Base-by-base conservation (phyloP, 2,329 filamentous ascomycete species). In the Colletotrichum eleusines region DNA sequence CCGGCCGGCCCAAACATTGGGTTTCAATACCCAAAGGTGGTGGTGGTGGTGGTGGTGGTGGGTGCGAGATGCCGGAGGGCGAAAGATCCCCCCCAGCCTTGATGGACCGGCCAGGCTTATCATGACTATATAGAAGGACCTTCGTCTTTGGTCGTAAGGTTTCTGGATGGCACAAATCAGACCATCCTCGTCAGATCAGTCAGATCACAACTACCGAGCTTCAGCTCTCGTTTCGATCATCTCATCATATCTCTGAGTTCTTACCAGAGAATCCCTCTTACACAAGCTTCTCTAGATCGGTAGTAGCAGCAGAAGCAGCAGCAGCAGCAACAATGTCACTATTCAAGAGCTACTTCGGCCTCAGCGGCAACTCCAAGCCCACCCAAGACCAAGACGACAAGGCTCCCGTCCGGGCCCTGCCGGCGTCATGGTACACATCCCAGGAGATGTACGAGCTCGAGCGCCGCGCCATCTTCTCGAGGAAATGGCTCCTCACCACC, bases 371-470 rank as follows among this genome's bases (percentile, higher is more conserved):
- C 67, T 28, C 44, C n/a, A 53, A 35, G 55, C 66, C 74, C 23
- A 63, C 72, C 18, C 73, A 76, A 61, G 72, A 77, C 18, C 73
- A 76, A 61, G 72, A 77, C 33, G 73, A 72, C 76, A 80, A 74
- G 75, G 74, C 59, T 74, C 82, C 59, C 2, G 71, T 68, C 40
- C 74, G 79, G 48, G 80, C 86, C 26, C 77, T 89, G 1, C 86
- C 87, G 2, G 81, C 8, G 11, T 84, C 83, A 16, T 88, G 86
- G 86, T 89, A 86, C 76, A 82, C 79, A 16, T 85, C 84, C 5
- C 77, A 79, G n/a, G 83, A 84, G 71, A 86, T 89, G 81, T 88
- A 86, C 74, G 83, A 88, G 75, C 84, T 89, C 1, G 87, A 89
- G 76, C 80, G 85, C 31, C 83, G 87, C 18, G 85, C 86, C 54